Conservation (phyloP, 2,329 filamentous ascomycete species). For the Parafenestella ontariensis region DNA sequence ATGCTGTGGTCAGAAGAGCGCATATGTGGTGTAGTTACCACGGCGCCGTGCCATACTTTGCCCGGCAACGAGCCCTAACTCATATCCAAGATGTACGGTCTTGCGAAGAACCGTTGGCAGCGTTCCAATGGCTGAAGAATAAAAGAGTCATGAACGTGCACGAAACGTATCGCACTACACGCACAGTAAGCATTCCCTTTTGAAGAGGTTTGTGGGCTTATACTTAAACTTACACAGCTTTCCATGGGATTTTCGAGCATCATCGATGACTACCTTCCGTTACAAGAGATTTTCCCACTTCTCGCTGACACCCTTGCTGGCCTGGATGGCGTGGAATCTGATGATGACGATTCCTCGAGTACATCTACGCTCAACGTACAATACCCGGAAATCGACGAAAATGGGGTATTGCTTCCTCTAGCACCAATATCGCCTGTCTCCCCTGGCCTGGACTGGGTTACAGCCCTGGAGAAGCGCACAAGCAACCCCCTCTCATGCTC, state of each 20-base stretch:
- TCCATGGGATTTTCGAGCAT: conserved; percentile 39
- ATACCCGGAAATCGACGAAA: conserved; percentile 43
- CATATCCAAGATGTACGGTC: conserved; percentile 31
- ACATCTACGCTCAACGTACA: conserved; percentile 41
- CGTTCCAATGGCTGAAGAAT: conserved; percentile 49
- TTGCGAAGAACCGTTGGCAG: conserved; percentile 44
- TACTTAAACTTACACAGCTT: conserved; percentile 21
- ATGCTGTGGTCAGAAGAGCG: conserved; percentile 44
- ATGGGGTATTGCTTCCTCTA: conserved; percentile 30
- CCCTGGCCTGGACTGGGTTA: conserved; percentile 37
- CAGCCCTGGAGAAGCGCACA: conserved; percentile 27
- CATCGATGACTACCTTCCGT: conserved; percentile 39
- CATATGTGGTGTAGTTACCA: conserved; percentile 50
- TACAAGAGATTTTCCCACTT: conserved; percentile 38
- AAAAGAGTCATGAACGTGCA: conserved; percentile 47
- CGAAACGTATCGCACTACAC: conserved; percentile 41
- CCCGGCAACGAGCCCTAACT: conserved; percentile 31
- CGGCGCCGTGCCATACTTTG: conserved; percentile 41
- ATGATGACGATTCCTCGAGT: conserved; percentile 34
- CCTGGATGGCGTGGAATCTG: conserved; percentile 30
- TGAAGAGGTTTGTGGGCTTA: not conserved
- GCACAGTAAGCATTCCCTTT: conserved; percentile 28
- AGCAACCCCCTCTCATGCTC: conserved; percentile 45
- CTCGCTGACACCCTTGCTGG: conserved; percentile 32
- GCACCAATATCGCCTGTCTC: conserved; percentile 25